phyloP scores from a whole-genome alignment of 2,329 filamentous ascomycete species.

The Chrysosporium keratinophilum region DNA sequence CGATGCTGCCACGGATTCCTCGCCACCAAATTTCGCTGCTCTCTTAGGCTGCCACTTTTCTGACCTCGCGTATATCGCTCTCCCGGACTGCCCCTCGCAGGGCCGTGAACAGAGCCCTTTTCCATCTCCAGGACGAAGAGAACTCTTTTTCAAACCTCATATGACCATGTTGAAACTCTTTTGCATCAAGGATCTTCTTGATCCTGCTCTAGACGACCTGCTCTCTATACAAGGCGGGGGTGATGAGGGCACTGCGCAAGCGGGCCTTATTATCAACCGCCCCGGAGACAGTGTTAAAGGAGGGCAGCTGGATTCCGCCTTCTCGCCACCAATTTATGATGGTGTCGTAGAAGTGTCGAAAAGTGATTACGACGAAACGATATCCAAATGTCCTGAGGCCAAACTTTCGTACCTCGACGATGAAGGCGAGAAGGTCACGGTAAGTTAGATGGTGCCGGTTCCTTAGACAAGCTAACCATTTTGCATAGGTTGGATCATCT shows the following conservation, averaged over 20 bases:
- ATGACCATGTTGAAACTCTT: constrained; percentile 33
- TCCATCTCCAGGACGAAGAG: not conserved
- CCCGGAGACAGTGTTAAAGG: not conserved
- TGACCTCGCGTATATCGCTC: not conserved
- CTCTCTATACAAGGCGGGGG: not conserved
- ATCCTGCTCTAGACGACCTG: constrained; percentile 3
- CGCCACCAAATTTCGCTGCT: not conserved
- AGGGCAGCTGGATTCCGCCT: not conserved
- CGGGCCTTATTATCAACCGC: not conserved
- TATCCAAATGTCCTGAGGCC: constrained; percentile 33
- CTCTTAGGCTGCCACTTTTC: constrained; percentile 10
- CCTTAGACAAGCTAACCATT: constrained; percentile 1
- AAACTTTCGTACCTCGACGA: constrained; percentile 38
- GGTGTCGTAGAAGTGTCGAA: constrained; percentile 34
- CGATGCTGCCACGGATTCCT: not conserved
- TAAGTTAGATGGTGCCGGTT: constrained; percentile 20
- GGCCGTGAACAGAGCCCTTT: not conserved
- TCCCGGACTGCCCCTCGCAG: not conserved
- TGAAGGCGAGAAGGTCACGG: constrained; percentile 38
- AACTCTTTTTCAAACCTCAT: not conserved
- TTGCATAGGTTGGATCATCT: constrained; percentile 37
- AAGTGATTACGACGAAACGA: constrained; percentile 36
- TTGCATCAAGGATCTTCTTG: constrained; percentile 29
- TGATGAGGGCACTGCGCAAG: not conserved
- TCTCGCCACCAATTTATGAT: constrained; percentile 15